Base-by-base conservation (phyloP, 2,329 filamentous ascomycete species). In the Colletotrichum graminicola region DNA sequence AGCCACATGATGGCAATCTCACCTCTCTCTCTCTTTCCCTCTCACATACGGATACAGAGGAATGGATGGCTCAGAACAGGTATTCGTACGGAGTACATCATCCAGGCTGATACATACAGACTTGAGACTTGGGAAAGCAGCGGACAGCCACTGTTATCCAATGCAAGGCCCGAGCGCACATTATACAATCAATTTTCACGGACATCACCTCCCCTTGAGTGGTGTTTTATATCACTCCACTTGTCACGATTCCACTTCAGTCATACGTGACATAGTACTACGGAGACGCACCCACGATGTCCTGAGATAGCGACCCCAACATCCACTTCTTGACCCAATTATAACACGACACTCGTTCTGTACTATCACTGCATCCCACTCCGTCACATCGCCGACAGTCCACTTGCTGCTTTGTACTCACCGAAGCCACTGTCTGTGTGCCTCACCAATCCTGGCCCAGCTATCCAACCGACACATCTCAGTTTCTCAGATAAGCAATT, bases 221-320 rank as follows among this genome's bases (percentile, higher is more conserved):
- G 23, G 43, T n/a, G 10, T 21, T 39, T 32, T 26, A 11, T 18
- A n/a, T 21, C 29, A n/a, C n/a, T 51, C 43, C 57, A 49, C 57
- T 47, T 18, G 43, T 23, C 41, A 34, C 43, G 43, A 62, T 51
- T n/a, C 45, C 32, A 36, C 59, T 49, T n/a, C 43, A 51, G 21
- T 54, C 29, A 6, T n/a, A 10, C 18, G 43, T 45, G 16, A 45
- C n/a, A n/a, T n/a, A 45, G 18, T 21, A n/a, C 6, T 43, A 43
- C 16, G 14, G 12, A 41, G 6, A 34, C 23, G 18, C 57, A 36
- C 21, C 59, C 21, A 49, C 52, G 5, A 55, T 14, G 23, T 39
- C 32, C n/a, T n/a, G n/a, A 41, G 34, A 32, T 54, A 32, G 14
- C 14, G n/a, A 11, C 12, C 21, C 26, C n/a, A 3, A 18, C 26